Evolutionary conservation across 2,329 filamentous ascomycete genomes (phyloP), one percentile per base, ranked within the genome.

Genomic region (Penicillium sp.): DNA sequence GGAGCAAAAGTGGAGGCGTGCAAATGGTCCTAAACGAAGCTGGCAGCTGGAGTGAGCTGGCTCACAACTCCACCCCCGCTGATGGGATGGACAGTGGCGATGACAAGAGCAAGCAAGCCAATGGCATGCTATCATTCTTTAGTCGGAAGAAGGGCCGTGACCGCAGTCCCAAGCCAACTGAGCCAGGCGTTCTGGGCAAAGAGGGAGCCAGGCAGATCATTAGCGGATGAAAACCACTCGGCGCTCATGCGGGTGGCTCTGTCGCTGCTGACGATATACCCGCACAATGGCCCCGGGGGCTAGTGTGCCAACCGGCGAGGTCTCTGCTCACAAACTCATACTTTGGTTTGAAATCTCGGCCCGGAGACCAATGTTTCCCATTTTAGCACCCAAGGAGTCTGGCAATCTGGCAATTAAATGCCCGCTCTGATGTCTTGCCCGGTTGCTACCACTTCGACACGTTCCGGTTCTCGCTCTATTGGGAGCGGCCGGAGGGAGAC

Each of bases 171-270:
- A 97, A 96, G 77, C 92, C 92, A 26, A 93, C 91, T 73, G 92
- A 97, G 76, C 85, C 91, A 53, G 94, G 94, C 56, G 92, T 99
- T 8, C 72, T 99, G 56, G 94, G 94, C 55, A 97, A 97, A 71
- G 92, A 97, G 72, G 94, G 94, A 16, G 92, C 94, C 11, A 83
- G 94, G 71, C 87, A 91, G 61, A 84, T 93, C 55, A 88, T 93
- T 69, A 87, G 85, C 66, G 89, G 79, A 31, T 43, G 20, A 16
- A 45, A 47, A n/a, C n/a, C 22, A 31, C 37, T 29, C 38, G 13
- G 32, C 40, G 40, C 37, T 32, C 20, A 9, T 44, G 20, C 29
- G 20, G 29, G 34, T 34, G 16, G 29, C 20, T 31, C n/a, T 42
- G 37, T 20, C 35, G 16, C 22, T 20, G 5, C 9, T n/a, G 37